Conservation (phyloP, 208 protist genomes). For the Trypanosoma theileri region DNA sequence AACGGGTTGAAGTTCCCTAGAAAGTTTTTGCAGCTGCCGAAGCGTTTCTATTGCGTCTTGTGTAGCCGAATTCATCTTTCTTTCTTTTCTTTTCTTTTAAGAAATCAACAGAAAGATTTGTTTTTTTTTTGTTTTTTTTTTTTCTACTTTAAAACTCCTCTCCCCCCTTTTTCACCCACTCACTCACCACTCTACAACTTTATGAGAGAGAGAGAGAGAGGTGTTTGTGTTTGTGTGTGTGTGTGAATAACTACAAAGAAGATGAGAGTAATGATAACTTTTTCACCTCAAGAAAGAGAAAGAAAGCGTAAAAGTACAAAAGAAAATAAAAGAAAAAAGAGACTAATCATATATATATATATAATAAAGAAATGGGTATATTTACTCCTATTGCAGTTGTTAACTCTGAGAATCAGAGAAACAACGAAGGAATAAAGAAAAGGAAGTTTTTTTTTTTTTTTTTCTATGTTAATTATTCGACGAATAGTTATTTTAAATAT, state of each 20-base stretch:
- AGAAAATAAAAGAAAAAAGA: slow-evolving; percentile 20
- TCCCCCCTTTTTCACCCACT: neutral
- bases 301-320: slow-evolving; percentile 1
- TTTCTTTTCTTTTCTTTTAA: neutral
- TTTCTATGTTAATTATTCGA: neutral
- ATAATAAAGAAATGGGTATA: slow-evolving; percentile 13
- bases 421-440: slow-evolving; percentile 3
- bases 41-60: slow-evolving; percentile 63
- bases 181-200: no score
- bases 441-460: neutral
- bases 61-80: slow-evolving; percentile 35
- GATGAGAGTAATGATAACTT: no score
- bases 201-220: no score
- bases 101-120: no score
- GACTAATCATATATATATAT: slow-evolving; percentile 9
- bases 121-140: no score
- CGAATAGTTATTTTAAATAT: neutral
- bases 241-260: no score
- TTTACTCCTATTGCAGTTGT: neutral
- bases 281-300: no score
- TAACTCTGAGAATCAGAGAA: neutral
- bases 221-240: no score
- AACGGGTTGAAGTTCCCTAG: slow-evolving; percentile 77
- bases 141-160: neutral
- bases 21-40: slow-evolving; percentile 74